Percentiles rank a stretch among this genome's conserved stretches.
These are phyloP conservation scores for Nicotiana noctiflora DNA, from an alignment of 257 asterid genomes.

Conservation along the genomic window DNA sequence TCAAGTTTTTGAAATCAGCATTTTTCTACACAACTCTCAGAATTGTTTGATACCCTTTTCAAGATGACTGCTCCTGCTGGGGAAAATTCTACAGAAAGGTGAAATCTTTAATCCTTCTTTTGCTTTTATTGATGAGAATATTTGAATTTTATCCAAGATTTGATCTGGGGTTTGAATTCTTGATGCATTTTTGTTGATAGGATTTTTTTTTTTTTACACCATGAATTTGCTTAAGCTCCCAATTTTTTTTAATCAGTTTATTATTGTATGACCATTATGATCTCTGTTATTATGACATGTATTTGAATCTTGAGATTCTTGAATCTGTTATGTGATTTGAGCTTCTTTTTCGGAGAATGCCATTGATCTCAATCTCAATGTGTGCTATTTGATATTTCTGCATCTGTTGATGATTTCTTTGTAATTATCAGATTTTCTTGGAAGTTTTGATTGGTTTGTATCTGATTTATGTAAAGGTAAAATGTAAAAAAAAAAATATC, in stretches of 20 bases:
- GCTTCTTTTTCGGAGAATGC: not conserved
- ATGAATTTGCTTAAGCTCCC: not conserved
- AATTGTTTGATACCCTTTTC: not conserved
- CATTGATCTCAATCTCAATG: not conserved
- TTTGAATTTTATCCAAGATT: not conserved
- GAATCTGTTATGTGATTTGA: not conserved
- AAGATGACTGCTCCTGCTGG: not conserved
- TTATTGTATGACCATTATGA: not conserved
- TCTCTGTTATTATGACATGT: too few species aligned
- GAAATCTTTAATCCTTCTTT: not conserved
- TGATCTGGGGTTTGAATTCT: not conserved
- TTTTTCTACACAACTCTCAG: not conserved
- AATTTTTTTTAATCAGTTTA: not conserved
- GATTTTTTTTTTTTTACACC: not conserved
- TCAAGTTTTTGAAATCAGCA: not conserved
- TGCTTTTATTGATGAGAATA: not conserved
- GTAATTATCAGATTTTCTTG: not conserved
- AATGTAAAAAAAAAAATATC: not conserved
- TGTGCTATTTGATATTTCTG: not conserved
- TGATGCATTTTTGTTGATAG: not conserved
- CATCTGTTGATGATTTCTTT: not conserved
- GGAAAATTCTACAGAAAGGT: constrained; percentile 2
- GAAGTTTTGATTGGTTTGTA: not conserved
- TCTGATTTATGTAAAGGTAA: not conserved
- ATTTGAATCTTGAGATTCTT: not conserved